phyloP scores from a whole-genome alignment of 2,329 filamentous ascomycete genomes.

The Cladosporium sp. region DNA sequence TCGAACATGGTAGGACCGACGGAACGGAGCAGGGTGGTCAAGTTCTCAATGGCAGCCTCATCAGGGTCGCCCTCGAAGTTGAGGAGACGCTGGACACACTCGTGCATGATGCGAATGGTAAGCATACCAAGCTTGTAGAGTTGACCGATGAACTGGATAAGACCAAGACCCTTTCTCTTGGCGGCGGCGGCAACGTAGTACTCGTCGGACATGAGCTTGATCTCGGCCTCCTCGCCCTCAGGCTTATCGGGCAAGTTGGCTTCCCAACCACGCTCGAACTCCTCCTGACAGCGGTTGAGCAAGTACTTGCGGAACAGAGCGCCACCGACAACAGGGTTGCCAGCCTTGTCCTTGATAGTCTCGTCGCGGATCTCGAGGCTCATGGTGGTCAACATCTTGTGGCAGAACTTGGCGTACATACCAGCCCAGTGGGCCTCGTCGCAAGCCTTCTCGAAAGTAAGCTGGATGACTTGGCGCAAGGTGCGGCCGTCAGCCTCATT shows the following conservation, averaged over 20 bases:
- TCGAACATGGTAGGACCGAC: constrained; percentile 85
- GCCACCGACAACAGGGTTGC: constrained; percentile 85
- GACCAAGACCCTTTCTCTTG: constrained; percentile 93
- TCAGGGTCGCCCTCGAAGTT: constrained; percentile 93
- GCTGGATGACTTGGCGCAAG: constrained; percentile 94
- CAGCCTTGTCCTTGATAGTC: constrained; percentile 86
- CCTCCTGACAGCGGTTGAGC: constrained; percentile 96
- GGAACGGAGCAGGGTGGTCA: constrained; percentile 87
- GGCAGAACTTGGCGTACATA: constrained; percentile 99
- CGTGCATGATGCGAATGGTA: constrained; percentile 99
- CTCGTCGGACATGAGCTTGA: constrained; percentile 85
- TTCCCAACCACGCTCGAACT: constrained; percentile 98
- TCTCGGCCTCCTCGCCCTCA: constrained; percentile 71
- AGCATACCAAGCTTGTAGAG: constrained; percentile 98
- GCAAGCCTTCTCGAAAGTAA: constrained; percentile 98
- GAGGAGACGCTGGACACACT: constrained; percentile 95
- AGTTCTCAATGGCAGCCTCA: constrained; percentile 92
- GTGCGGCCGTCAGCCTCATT: constrained; percentile 92
- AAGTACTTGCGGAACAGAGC: constrained; percentile 98
- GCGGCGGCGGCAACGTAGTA: constrained; percentile 93
- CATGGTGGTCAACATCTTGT: constrained; percentile 94
- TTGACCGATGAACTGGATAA: constrained; percentile 99
- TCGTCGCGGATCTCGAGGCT: constrained; percentile 93
- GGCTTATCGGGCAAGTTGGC: constrained; percentile 76
- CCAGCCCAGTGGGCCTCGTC: constrained; percentile 98